Evolutionary conservation across 352 stramenopile genomes (phyloP).

Genomic region (Phytophthora ramorum): DNA sequence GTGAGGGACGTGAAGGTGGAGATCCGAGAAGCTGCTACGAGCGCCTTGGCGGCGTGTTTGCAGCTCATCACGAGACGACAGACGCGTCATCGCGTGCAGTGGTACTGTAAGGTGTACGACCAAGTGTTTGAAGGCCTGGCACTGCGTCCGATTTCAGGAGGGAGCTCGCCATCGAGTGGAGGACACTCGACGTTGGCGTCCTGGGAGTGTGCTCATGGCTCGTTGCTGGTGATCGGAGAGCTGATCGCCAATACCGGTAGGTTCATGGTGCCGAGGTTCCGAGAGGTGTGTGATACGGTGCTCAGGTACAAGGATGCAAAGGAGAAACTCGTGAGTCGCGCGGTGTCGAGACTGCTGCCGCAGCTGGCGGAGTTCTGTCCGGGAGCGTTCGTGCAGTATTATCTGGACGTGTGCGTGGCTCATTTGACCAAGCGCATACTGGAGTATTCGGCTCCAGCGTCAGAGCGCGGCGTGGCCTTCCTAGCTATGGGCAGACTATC

Average conservation of each 20-base stretch:
- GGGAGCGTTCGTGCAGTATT: slow-evolving; percentile 94
- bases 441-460: slow-evolving; percentile 51
- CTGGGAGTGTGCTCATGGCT: slow-evolving; percentile 93
- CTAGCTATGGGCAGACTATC: slow-evolving; percentile 93
- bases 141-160: slow-evolving; percentile 21
- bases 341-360: slow-evolving; percentile 91
- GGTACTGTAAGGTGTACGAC: slow-evolving; percentile 94
- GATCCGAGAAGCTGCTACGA: slow-evolving; percentile 84
- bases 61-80: slow-evolving; percentile 87
- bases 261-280: slow-evolving; percentile 98
- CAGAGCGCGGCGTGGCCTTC: slow-evolving; percentile 90
- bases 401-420: slow-evolving; percentile 84
- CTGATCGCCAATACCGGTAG: slow-evolving; percentile 94
- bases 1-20: slow-evolving; percentile 78
- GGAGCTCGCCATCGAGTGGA: slow-evolving; percentile 6
- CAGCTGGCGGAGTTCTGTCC: slow-evolving; percentile 93
- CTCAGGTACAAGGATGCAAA: slow-evolving; percentile 93
- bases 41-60: slow-evolving; percentile 88
- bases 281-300: slow-evolving; percentile 95
- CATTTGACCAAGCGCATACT: slow-evolving; percentile 89
- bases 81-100: slow-evolving; percentile 87
- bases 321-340: slow-evolving; percentile 83
- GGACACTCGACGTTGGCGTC: slow-evolving; percentile 39
- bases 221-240: slow-evolving; percentile 94
- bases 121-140: slow-evolving; percentile 86